A percentile compares a stretch with the other conserved stretches of the same genome.
Evolutionary conservation across 495 filamentous ascomycete genomes (phyloP).

Genomic region (Penicillium riverlandense): DNA sequence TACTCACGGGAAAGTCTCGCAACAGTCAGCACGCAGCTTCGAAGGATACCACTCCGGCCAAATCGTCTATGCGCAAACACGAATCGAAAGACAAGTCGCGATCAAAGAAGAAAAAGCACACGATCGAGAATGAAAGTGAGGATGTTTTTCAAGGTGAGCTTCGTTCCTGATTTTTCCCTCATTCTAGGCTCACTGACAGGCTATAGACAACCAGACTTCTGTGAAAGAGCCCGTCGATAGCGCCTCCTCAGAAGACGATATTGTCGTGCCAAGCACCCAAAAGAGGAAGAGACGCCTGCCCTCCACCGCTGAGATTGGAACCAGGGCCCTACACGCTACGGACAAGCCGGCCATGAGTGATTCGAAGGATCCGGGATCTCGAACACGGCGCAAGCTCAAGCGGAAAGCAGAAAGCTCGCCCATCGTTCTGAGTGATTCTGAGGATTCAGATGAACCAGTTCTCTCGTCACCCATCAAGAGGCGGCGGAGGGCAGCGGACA

Average conservation of each 20-base stretch:
- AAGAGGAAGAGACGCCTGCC: conserved; percentile 3
- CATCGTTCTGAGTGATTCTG: conserved; percentile 15
- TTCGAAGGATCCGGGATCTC: conserved; percentile 14
- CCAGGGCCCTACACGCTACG: neutral
- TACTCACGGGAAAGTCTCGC: conserved; percentile 6
- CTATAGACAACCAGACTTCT: conserved; percentile 2
- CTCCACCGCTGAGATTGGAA: neutral
- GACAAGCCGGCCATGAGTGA: neutral
- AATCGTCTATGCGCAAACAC: neutral
- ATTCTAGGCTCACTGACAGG: neutral
- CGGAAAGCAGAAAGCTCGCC: conserved; percentile 13
- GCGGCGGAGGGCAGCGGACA: conserved; percentile 3
- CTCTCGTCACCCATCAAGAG: conserved; percentile 21
- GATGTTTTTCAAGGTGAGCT: neutral
- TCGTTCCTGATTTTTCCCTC: neutral
- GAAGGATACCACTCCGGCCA: conserved; percentile 1
- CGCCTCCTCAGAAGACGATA: conserved; percentile 15
- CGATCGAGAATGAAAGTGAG: neutral
- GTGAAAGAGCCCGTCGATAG: neutral
- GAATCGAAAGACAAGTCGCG: neutral
- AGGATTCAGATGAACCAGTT: conserved; percentile 19
- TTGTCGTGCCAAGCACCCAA: conserved; percentile 10
- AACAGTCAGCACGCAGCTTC: neutral
- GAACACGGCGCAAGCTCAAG: conserved; percentile 26
- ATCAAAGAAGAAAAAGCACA: neutral